Conservation (phyloP, 352 stramenopile genomes). For the Blastocystis sp. region DNA sequence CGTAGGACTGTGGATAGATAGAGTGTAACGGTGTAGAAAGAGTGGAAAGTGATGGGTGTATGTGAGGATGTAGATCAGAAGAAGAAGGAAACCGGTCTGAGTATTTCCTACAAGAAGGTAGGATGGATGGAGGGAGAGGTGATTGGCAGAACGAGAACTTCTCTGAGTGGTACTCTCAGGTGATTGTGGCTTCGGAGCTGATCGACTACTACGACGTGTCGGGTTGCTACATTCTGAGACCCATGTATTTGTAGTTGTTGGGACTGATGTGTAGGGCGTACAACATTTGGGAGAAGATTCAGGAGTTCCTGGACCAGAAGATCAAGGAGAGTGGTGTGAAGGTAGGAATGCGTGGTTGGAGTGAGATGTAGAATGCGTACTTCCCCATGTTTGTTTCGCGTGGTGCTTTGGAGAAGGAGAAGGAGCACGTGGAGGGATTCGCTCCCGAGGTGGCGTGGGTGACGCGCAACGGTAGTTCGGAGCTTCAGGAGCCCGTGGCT, state of each 20-base stretch:
- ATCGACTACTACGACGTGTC: constrained; percentile 99
- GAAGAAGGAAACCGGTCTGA: constrained; percentile 55
- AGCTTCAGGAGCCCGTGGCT: constrained; percentile 89
- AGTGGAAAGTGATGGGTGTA: neutral
- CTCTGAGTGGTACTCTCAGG: constrained; percentile 69
- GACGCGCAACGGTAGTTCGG: constrained; percentile 81
- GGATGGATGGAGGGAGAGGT: neutral
- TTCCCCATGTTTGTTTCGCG: constrained; percentile 96
- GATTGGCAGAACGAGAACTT: constrained; percentile 60
- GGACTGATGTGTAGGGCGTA: constrained; percentile 71
- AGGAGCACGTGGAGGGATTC: constrained; percentile 97
- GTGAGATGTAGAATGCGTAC: constrained; percentile 74
- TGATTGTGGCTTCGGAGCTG: constrained; percentile 89
- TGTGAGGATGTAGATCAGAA: constrained; percentile 42
- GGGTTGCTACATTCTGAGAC: constrained; percentile 96
- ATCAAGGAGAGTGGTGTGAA: constrained; percentile 71
- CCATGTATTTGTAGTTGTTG: constrained; percentile 64
- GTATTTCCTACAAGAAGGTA: constrained; percentile 56
- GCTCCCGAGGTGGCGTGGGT: constrained; percentile 93
- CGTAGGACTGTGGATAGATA: neutral
- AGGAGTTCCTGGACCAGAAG: constrained; percentile 84
- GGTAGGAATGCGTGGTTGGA: neutral
- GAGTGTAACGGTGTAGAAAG: neutral
- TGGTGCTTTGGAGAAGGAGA: constrained; percentile 88
- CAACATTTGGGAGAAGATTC: constrained; percentile 96